phyloP scores from a whole-genome alignment of 495 filamentous ascomycete species.

The Aspergillus nidulans region DNA sequence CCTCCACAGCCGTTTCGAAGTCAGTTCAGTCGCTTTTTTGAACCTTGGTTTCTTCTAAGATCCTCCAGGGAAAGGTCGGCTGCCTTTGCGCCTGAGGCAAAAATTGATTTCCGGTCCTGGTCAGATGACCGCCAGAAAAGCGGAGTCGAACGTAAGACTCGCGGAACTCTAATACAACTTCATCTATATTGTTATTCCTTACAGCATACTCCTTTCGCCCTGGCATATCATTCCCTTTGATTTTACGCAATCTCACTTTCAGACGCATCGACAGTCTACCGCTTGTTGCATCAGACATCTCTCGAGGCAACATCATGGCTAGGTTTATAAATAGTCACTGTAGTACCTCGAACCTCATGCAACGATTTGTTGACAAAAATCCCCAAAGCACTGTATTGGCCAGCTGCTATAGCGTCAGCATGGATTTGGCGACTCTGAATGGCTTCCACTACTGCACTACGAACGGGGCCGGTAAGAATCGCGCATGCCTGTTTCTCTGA shows the following conservation, averaged over 20 bases:
- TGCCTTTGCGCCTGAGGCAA: not conserved
- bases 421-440: slow-evolving; percentile 53
- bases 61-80: not conserved
- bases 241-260: not conserved
- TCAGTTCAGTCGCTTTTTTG: no score
- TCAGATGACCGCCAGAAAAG: slow-evolving; percentile 2
- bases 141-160: not conserved
- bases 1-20: not conserved
- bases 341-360: slow-evolving; percentile 69
- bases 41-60: no score
- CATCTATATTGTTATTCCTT: not conserved
- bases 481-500: not conserved
- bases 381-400: slow-evolving; percentile 67
- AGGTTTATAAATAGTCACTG: slow-evolving; percentile 61
- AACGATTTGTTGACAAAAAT: slow-evolving; percentile 43
- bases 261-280: not conserved
- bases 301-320: slow-evolving; percentile 30
- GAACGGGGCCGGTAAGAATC: slow-evolving; percentile 60
- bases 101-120: not conserved
- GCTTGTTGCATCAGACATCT: not conserved
- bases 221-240: no score
- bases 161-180: not conserved
- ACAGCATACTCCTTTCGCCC: no score
- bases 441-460: slow-evolving; percentile 96
- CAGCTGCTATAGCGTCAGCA: slow-evolving; percentile 71